These are phyloP conservation scores for Leptographium wingfieldii DNA, from an alignment of 2,329 filamentous ascomycete species.

Conservation along the genomic window DNA sequence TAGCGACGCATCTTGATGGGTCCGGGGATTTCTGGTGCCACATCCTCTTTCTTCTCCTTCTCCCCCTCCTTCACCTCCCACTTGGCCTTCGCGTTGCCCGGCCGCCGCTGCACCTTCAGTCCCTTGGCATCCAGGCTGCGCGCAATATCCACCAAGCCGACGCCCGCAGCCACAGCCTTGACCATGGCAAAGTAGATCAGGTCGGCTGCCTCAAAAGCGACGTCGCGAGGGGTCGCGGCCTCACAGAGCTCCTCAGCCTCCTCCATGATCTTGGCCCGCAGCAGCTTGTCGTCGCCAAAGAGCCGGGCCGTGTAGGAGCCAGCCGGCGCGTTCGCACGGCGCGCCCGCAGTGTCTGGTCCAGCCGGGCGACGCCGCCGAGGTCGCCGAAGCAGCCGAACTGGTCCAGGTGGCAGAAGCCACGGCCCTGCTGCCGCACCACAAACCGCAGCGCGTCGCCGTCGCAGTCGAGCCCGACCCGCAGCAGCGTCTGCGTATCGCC, in stretches of 20 bases:
- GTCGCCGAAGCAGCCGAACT: conserved; percentile 83
- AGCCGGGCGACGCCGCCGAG: conserved; percentile 70
- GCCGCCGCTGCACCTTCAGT: conserved; percentile 84
- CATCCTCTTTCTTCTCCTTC: conserved; percentile 48
- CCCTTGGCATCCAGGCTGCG: conserved; percentile 88
- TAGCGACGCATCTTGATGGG: conserved; percentile 77
- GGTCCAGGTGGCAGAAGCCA: conserved; percentile 86
- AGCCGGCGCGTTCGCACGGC: conserved; percentile 69
- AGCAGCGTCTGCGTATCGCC: conserved; percentile 88
- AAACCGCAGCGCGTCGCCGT: conserved; percentile 84
- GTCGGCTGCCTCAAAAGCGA: conserved; percentile 91
- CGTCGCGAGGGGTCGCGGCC: conserved; percentile 51
- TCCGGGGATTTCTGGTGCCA: conserved; percentile 10
- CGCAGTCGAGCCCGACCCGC: conserved; percentile 77
- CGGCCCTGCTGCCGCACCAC: conserved; percentile 79
- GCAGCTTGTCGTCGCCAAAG: conserved; percentile 80
- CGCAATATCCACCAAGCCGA: conserved; percentile 80
- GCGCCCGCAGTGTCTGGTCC: conserved; percentile 72
- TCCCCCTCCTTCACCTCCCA: conserved; percentile 67
- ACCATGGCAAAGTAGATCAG: conserved; percentile 92
- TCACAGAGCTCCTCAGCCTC: conserved; percentile 92
- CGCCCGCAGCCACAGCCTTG: conserved; percentile 74
- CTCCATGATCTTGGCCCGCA: conserved; percentile 95
- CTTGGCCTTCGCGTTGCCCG: conserved; percentile 86
- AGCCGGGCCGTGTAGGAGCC: conserved; percentile 90